These are phyloP conservation scores for Petrea volubilis DNA, from an alignment of 257 asterid genomes.

Conservation along the genomic window DNA sequence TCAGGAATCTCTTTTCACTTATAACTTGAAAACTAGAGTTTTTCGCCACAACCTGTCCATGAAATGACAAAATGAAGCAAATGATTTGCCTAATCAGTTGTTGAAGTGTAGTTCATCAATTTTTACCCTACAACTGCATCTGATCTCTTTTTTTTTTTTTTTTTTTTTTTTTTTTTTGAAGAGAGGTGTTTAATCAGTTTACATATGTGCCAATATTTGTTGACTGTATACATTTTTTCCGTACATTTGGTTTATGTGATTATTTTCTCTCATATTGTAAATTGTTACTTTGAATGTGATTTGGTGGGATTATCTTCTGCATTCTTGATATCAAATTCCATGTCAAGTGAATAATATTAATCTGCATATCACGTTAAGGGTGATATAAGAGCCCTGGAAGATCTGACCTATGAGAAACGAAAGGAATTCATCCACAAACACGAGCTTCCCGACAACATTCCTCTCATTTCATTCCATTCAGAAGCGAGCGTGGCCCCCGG, in stretches of 20 bases:
- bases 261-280: not conserved
- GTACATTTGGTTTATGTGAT: not conserved
- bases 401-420: conserved; percentile 81
- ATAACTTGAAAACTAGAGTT: no score
- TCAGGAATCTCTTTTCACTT: no score
- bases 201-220: not conserved
- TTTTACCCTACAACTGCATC: not conserved
- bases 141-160: no score
- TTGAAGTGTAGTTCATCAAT: no score
- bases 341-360: not conserved
- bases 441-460: conserved; percentile 73
- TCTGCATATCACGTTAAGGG: conserved; percentile 47
- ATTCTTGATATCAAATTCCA: not conserved
- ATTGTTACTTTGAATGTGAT: not conserved
- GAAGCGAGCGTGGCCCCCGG: conserved; percentile 70
- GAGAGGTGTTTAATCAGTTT: not conserved
- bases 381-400: conserved; percentile 83
- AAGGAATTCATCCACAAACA: conserved; percentile 67
- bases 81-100: no score
- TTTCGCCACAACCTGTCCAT: no score
- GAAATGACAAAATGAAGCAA: no score
- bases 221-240: not conserved
- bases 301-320: not conserved
- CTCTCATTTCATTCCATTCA: conserved; percentile 78
- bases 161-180: no score